phyloP scores from a whole-genome alignment of 2,329 filamentous ascomycete genomes.

The Spiromastix sp. region DNA sequence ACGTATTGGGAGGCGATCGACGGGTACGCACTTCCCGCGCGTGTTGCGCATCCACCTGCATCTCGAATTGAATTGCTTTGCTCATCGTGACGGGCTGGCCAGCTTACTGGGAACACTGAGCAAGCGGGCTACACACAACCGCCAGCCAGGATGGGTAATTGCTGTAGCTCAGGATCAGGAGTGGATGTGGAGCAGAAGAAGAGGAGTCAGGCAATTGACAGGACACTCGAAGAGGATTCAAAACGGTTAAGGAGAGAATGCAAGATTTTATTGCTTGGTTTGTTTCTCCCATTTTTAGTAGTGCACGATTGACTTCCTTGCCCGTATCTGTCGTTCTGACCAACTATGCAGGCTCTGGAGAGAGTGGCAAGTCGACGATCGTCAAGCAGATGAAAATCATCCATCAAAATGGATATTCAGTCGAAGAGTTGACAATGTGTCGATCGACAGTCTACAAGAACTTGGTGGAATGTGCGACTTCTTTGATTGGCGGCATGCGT shows the following conservation, averaged over 20 bases:
- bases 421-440: constrained; percentile 88
- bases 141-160: constrained; percentile 85
- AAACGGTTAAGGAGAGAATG: constrained; percentile 89
- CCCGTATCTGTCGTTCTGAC: constrained; percentile 9
- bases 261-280: constrained; percentile 95
- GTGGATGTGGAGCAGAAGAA: constrained; percentile 91
- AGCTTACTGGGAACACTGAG: too few species aligned
- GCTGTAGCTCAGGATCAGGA: constrained; percentile 71
- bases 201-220: constrained; percentile 91
- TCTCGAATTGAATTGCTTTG: too few species aligned
- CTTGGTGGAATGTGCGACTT: constrained; percentile 89
- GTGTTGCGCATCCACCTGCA: too few species aligned
- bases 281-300: constrained; percentile 20
- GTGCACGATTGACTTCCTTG: constrained; percentile 2
- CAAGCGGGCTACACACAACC: too few species aligned
- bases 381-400: constrained; percentile 99
- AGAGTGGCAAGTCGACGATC: constrained; percentile 98
- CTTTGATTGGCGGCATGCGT: constrained; percentile 80
- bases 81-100: too few species aligned
- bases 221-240: constrained; percentile 86
- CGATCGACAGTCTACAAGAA: constrained; percentile 98
- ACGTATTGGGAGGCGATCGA: too few species aligned
- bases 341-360: constrained; percentile 65
- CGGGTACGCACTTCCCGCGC: too few species aligned
- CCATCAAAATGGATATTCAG: constrained; percentile 92